Evolutionary conservation across 2,329 filamentous ascomycete species (phyloP).

Genomic region (Talaromyces sp.): DNA sequence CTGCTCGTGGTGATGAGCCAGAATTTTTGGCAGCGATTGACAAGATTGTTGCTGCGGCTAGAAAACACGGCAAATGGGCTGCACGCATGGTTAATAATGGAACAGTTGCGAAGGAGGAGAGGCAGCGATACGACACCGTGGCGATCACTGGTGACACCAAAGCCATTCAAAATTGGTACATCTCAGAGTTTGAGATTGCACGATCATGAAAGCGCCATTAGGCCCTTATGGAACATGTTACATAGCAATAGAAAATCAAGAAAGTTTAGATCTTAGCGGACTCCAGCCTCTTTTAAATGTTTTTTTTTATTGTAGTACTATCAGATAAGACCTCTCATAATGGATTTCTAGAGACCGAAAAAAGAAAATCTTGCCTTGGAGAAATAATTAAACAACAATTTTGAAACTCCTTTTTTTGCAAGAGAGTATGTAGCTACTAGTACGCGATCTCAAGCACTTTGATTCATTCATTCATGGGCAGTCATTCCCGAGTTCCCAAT

Average conservation of each 20-base stretch:
- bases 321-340: too few relatives aligned
- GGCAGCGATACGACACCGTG: slow-evolving; percentile 47
- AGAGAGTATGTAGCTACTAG: too few relatives aligned
- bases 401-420: too few relatives aligned
- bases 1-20: slow-evolving; percentile 56
- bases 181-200: slow-evolving; percentile 44
- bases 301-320: background rate
- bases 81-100: slow-evolving; percentile 57
- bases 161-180: slow-evolving; percentile 57
- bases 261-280: too few relatives aligned
- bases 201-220: slow-evolving; percentile 27
- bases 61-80: slow-evolving; percentile 66
- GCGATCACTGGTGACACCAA: slow-evolving; percentile 51
- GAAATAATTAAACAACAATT: too few relatives aligned
- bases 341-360: too few relatives aligned
- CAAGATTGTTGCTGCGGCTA: slow-evolving; percentile 60
- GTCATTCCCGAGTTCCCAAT: too few relatives aligned
- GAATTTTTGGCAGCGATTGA: slow-evolving; percentile 63
- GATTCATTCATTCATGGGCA: too few relatives aligned
- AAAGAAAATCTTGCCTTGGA: too few relatives aligned
- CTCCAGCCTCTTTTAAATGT: background rate
- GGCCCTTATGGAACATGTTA: too few relatives aligned
- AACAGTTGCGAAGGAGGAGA: slow-evolving; percentile 43
- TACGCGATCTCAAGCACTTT: too few relatives aligned
- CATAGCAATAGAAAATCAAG: too few relatives aligned